phyloP scores from a whole-genome alignment of 768 basidiomycete genomes.

The Tylopilus felleus region DNA sequence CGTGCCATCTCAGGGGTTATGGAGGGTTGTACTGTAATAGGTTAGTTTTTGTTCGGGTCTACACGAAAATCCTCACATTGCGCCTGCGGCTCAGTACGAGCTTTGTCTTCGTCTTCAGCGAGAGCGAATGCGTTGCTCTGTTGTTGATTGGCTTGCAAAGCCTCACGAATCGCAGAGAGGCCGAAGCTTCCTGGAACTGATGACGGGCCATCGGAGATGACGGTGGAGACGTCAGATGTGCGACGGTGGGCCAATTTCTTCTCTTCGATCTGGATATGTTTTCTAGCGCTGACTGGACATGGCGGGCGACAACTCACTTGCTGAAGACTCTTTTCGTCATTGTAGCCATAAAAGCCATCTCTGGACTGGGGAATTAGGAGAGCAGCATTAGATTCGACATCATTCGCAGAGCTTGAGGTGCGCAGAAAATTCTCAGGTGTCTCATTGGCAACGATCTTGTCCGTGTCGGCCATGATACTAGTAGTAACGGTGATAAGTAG shows the following conservation, averaged over 20 bases:
- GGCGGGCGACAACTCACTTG: conserved; percentile 47
- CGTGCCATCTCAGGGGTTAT: conserved; percentile 44
- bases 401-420: neutral
- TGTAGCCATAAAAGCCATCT: conserved; percentile 78
- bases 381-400: conserved; percentile 23
- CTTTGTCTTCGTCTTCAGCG: conserved; percentile 38
- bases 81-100: conserved; percentile 28
- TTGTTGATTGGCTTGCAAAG: conserved; percentile 21
- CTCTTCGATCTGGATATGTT: conserved; percentile 60
- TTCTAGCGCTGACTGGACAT: conserved; percentile 1
- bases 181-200: conserved; percentile 41
- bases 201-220: conserved; percentile 20
- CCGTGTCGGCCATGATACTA: conserved; percentile 15
- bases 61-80: conserved; percentile 26
- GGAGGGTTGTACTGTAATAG: conserved; percentile 20
- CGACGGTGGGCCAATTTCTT: conserved; percentile 67
- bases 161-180: conserved; percentile 34
- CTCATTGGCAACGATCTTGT: neutral
- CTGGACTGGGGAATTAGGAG: conserved; percentile 47
- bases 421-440: neutral
- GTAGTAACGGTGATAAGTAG: neutral
- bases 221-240: conserved; percentile 47
- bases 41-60: neutral
- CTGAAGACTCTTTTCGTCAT: conserved; percentile 71
- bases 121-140: conserved; percentile 16